phyloP scores from a whole-genome alignment of 2,329 filamentous ascomycete genomes.

The Teratosphaeria zuluensis region DNA sequence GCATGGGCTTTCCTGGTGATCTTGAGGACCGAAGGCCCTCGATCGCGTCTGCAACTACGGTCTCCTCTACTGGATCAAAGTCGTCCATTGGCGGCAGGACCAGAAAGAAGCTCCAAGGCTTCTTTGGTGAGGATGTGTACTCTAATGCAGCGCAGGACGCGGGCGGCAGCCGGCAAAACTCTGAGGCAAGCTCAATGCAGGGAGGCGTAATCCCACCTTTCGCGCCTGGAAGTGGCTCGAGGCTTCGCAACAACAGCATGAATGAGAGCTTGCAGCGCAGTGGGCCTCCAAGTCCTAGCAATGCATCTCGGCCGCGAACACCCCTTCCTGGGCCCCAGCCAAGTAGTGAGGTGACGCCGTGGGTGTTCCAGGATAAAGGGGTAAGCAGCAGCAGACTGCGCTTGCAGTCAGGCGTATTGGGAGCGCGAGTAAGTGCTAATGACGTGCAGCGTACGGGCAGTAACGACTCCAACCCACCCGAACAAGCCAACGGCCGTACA shows the following conservation, averaged over 20 bases:
- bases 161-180: conserved; percentile 47
- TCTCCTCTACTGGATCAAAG: conserved; percentile 77
- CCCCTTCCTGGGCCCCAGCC: conserved; percentile 36
- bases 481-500: conserved; percentile 22
- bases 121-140: conserved; percentile 82
- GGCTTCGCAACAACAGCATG: conserved; percentile 77
- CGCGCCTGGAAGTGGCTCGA: conserved; percentile 37
- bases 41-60: conserved; percentile 74
- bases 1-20: conserved; percentile 45
- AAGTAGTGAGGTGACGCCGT: conserved; percentile 88
- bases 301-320: conserved; percentile 64
- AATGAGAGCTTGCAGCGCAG: conserved; percentile 49
- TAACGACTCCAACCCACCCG: conserved; percentile 21
- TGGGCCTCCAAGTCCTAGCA: conserved; percentile 59
- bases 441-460: conserved; percentile 8
- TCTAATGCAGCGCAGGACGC: conserved; percentile 38
- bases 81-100: conserved; percentile 56
- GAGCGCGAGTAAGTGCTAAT: not conserved
- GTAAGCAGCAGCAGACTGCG: conserved; percentile 11
- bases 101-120: conserved; percentile 80
- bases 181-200: conserved; percentile 42
- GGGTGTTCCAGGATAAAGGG: conserved; percentile 63
- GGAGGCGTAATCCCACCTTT: conserved; percentile 42
- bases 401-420: not conserved
- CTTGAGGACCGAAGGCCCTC: conserved; percentile 74